These are phyloP conservation scores for Tympanopsis confertula DNA, from an alignment of 2,329 filamentous ascomycete genomes.

Conservation along the genomic window DNA sequence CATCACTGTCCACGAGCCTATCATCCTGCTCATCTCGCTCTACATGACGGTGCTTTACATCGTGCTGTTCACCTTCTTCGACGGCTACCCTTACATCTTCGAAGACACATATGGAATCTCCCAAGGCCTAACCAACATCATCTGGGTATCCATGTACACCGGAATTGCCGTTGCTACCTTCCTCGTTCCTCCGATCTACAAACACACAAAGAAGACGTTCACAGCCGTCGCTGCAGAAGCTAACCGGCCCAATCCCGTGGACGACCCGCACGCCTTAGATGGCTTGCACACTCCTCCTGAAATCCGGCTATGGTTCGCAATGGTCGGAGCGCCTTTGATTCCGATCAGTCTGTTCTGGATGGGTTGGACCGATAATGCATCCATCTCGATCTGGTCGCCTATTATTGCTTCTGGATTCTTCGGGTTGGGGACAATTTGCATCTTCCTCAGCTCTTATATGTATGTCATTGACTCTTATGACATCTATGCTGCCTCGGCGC, in stretches of 20 bases:
- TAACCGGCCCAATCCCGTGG: too few relatives aligned
- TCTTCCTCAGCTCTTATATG: conserved; percentile 29
- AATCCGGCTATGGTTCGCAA: conserved; percentile 21
- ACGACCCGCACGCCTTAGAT: not conserved
- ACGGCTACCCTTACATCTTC: conserved; percentile 33
- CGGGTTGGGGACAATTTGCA: conserved; percentile 26
- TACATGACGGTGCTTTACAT: conserved; percentile 37
- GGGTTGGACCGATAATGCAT: conserved; percentile 25
- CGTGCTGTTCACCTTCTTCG: conserved; percentile 34
- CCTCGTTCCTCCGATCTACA: conserved; percentile 13
- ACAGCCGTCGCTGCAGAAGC: conserved; percentile 1
- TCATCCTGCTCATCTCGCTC: conserved; percentile 25
- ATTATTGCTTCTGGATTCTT: conserved; percentile 24
- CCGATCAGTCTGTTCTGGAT: conserved; percentile 32
- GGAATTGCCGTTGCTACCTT: conserved; percentile 17
- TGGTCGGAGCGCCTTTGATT: conserved; percentile 23
- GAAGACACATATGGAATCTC: conserved; percentile 21
- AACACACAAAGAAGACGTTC: conserved; percentile 10
- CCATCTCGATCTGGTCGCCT: conserved; percentile 23
- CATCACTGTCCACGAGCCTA: conserved; percentile 21
- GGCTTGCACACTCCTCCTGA: conserved; percentile 18
- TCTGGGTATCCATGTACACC: conserved; percentile 24
- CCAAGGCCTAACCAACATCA: conserved; percentile 22
- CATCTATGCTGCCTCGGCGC: conserved; percentile 23
- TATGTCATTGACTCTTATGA: conserved; percentile 34